Percentiles rank a stretch among this genome's conserved stretches.
phyloP scores from a whole-genome alignment of 192 early-diverging fungal genomes.

The Physocladia obscura region DNA sequence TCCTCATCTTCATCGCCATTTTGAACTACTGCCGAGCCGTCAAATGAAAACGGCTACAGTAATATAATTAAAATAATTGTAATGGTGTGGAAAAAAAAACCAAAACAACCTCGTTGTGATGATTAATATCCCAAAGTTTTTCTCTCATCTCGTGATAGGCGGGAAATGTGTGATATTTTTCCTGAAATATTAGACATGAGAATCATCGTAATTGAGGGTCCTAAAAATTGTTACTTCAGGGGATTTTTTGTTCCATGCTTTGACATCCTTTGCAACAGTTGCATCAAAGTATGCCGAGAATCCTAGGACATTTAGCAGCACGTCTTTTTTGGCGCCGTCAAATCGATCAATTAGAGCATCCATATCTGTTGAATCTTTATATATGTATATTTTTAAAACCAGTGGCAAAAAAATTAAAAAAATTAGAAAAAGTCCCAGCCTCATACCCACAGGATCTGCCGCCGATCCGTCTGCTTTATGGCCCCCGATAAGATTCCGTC shows the following conservation, averaged over 20 bases:
- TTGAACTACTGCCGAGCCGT: no score
- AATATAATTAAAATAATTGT: no score
- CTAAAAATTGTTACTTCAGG: no score
- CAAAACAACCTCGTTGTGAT: no score
- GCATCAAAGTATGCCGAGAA: neutral
- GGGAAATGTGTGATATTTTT: neutral
- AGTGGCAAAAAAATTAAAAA: no score
- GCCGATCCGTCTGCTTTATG: neutral
- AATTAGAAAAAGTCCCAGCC: no score
- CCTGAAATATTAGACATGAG: neutral
- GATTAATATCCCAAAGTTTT: neutral
- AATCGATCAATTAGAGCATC: neutral
- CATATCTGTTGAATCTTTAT: no score
- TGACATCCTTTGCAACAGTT: neutral
- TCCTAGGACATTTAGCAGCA: neutral
- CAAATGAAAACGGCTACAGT: no score
- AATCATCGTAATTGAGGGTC: neutral
- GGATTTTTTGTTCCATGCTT: neutral
- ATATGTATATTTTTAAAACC: no score
- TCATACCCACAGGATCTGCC: neutral
- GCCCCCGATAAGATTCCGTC: neutral
- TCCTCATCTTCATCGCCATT: neutral
- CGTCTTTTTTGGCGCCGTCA: neutral
- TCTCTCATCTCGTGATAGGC: neutral
- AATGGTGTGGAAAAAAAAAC: neutral